A percentile compares a stretch with the other conserved stretches of the same genome.
Conservation (phyloP, 2,329 filamentous ascomycete genomes). For the Pseudonectria foliicola region DNA sequence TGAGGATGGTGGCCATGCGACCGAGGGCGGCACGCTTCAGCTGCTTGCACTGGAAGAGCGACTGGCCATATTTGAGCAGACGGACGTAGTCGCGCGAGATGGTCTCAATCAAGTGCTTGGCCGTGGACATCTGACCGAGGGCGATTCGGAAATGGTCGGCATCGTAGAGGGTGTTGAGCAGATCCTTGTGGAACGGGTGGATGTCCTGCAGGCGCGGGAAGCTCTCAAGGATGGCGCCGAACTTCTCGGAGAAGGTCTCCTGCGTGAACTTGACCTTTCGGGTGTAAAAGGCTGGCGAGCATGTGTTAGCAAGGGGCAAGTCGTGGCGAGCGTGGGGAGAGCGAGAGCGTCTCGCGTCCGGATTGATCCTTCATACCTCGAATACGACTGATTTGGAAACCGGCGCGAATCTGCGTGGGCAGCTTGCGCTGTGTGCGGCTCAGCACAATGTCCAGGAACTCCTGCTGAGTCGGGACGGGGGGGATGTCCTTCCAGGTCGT, state of each 20-base stretch:
- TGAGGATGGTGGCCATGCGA: conserved; percentile 97
- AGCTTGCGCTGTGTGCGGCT: conserved; percentile 87
- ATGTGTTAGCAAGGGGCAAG: conserved; percentile 8
- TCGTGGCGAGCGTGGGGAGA: conserved; percentile 1
- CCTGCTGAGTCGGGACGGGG: conserved; percentile 83
- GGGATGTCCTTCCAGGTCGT: conserved; percentile 70
- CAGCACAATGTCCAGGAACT: conserved; percentile 96
- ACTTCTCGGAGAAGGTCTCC: conserved; percentile 94
- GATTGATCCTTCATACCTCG: conserved; percentile 40
- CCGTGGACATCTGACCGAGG: conserved; percentile 89
- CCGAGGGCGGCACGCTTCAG: conserved; percentile 92
- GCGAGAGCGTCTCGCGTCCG: neutral
- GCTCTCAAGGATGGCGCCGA: conserved; percentile 81
- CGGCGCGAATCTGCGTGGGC: conserved; percentile 89
- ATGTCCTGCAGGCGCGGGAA: conserved; percentile 92
- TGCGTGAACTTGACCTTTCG: conserved; percentile 97
- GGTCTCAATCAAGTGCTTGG: conserved; percentile 93
- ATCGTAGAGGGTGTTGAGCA: conserved; percentile 95
- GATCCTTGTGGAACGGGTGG: conserved; percentile 80
- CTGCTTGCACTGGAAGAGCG: conserved; percentile 97
- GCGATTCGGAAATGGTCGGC: conserved; percentile 97
- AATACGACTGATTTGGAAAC: conserved; percentile 92
- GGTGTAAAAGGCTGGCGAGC: conserved; percentile 73
- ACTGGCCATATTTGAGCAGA: conserved; percentile 86
- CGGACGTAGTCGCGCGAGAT: conserved; percentile 95